Percentiles rank a stretch among this genome's conserved stretches.
Conservation (phyloP, 495 filamentous ascomycete species). For the Penicillium canescens region DNA sequence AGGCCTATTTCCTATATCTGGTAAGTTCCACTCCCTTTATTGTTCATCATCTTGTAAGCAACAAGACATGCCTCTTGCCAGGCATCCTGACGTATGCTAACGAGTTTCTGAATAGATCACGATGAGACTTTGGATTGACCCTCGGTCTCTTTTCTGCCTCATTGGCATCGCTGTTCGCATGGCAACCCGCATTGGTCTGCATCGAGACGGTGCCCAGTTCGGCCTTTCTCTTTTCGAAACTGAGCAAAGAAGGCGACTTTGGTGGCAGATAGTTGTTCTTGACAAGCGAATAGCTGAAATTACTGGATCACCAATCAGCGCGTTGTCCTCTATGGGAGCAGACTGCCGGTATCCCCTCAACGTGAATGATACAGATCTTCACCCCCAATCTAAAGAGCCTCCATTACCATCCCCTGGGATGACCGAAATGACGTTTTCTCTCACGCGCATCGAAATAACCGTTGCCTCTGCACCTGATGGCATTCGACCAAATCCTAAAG, state of each 20-base stretch:
- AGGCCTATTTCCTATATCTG: conserved; percentile 69
- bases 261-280: conserved; percentile 70
- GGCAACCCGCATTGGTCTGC: conserved; percentile 55
- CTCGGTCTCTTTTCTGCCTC: conserved; percentile 54
- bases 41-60: too few species aligned
- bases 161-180: conserved; percentile 68
- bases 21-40: conserved; percentile 12
- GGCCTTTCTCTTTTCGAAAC: conserved; percentile 66
- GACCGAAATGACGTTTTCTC: conserved; percentile 28
- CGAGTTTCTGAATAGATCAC: conserved; percentile 20
- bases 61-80: neutral
- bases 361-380: conserved; percentile 38
- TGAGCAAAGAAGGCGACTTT: conserved; percentile 66
- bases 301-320: conserved; percentile 61
- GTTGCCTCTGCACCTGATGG: conserved; percentile 9
- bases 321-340: conserved; percentile 40
- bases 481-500: conserved; percentile 7
- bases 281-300: conserved; percentile 66
- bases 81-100: neutral
- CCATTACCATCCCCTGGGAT: conserved; percentile 16
- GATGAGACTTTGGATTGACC: conserved; percentile 54
- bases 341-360: conserved; percentile 38
- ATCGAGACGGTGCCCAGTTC: conserved; percentile 59
- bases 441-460: conserved; percentile 36
- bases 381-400: conserved; percentile 20